Percentiles rank a stretch among this genome's conserved stretches.
phyloP scores from a whole-genome alignment of 2,329 filamentous ascomycete genomes.

The Trichoderma sp. region DNA sequence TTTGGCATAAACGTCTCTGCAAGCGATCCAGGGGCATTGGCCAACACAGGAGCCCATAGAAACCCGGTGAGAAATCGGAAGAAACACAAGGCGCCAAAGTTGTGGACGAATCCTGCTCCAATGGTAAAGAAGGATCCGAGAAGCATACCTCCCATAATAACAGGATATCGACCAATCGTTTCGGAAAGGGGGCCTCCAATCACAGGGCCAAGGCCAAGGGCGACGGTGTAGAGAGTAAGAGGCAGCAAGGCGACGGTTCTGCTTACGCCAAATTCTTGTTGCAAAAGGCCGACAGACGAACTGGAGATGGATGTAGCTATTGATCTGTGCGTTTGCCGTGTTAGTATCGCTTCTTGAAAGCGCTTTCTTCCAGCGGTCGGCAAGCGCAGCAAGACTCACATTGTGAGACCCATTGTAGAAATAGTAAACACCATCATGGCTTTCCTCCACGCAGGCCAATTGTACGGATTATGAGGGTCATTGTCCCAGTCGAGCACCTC shows the following conservation, averaged over 20 bases:
- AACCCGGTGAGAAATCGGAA: slow-evolving; percentile 62
- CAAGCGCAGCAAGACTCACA: slow-evolving; percentile 40
- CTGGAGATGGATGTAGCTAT: slow-evolving; percentile 60
- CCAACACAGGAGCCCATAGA: slow-evolving; percentile 53
- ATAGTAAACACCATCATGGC: slow-evolving; percentile 45
- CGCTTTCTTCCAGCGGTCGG: background rate
- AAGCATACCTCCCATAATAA: slow-evolving; percentile 53
- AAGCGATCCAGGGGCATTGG: slow-evolving; percentile 55
- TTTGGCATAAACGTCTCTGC: slow-evolving; percentile 52
- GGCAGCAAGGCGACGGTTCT: slow-evolving; percentile 62
- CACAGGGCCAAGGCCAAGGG: slow-evolving; percentile 63
- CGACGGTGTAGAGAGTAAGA: slow-evolving; percentile 63
- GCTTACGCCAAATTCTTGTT: slow-evolving; percentile 57
- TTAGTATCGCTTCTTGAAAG: background rate
- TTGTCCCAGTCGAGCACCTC: slow-evolving; percentile 22
- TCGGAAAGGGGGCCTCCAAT: slow-evolving; percentile 64
- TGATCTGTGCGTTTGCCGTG: slow-evolving; percentile 44
- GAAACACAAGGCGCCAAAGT: slow-evolving; percentile 55
- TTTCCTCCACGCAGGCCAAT: slow-evolving; percentile 53
- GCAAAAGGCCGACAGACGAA: slow-evolving; percentile 51
- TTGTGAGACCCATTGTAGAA: slow-evolving; percentile 46
- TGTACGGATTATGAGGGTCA: slow-evolving; percentile 49
- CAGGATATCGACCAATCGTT: slow-evolving; percentile 56
- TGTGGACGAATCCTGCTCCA: slow-evolving; percentile 56
- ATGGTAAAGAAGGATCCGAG: slow-evolving; percentile 60